A percentile compares a stretch with the other conserved stretches of the same genome.
phyloP scores from a whole-genome alignment of 1,284 basidiomycete genomes.

The Ustilago tritici region DNA sequence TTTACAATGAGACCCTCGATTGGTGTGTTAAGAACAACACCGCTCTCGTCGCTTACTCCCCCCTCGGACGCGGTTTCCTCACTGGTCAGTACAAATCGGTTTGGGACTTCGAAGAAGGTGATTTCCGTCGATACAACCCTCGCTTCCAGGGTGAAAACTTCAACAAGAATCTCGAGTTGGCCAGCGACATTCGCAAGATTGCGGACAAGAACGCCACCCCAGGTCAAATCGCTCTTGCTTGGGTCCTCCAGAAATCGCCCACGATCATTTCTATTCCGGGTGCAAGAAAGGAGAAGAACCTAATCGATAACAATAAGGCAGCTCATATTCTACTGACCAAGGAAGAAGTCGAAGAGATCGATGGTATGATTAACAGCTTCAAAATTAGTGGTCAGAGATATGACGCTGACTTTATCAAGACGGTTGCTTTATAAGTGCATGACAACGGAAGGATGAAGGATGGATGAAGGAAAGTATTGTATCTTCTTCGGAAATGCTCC shows the following conservation, averaged over 20 bases:
- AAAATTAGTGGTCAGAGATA: conserved; percentile 50
- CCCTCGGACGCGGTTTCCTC: conserved; percentile 54
- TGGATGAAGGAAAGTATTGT: background rate
- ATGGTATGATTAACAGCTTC: conserved; percentile 56
- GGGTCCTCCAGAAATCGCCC: conserved; percentile 34
- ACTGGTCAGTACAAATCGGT: conserved; percentile 45
- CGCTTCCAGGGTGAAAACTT: conserved; percentile 57
- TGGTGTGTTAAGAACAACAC: conserved; percentile 52
- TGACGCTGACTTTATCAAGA: conserved; percentile 18
- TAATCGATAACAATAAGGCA: conserved; percentile 52
- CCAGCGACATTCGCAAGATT: conserved; percentile 47
- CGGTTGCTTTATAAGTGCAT: conserved; percentile 32
- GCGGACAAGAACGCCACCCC: conserved; percentile 51
- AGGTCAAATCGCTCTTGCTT: conserved; percentile 58
- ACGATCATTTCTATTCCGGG: conserved; percentile 54
- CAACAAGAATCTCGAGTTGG: conserved; percentile 52
- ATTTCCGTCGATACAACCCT: conserved; percentile 53
- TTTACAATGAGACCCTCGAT: conserved; percentile 58
- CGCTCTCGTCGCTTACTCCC: conserved; percentile 52
- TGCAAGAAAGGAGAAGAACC: conserved; percentile 48
- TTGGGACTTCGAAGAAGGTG: conserved; percentile 45
- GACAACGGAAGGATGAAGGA: background rate
- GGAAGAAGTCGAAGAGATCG: conserved; percentile 50
- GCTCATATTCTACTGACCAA: conserved; percentile 33
- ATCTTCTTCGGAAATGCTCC: background rate